A percentile compares a stretch with the other conserved stretches of the same genome.
These are phyloP conservation scores for Physaria fendleri DNA, from an alignment of 345 rosid species.

Conservation along the genomic window DNA sequence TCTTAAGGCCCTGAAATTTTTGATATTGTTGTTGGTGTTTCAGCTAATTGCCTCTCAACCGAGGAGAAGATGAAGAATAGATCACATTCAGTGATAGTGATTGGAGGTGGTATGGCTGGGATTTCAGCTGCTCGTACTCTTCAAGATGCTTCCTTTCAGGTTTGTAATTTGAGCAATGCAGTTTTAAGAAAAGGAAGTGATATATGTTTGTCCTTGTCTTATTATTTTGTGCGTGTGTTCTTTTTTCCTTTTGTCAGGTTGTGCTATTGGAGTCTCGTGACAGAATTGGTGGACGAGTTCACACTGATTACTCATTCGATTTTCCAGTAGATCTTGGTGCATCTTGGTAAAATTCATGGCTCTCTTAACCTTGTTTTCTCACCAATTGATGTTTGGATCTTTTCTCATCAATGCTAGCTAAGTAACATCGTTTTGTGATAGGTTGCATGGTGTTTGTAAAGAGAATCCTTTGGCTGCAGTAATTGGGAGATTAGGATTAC, in stretches of 20 bases:
- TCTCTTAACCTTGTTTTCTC: neutral
- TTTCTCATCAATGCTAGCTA: neutral
- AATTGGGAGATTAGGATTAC: slow-evolving; percentile 82
- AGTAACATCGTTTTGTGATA: slow-evolving; percentile 25
- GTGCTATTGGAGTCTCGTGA: slow-evolving; percentile 77
- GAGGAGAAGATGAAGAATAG: slow-evolving; percentile 41
- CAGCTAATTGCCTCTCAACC: slow-evolving; percentile 37
- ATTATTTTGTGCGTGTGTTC: neutral
- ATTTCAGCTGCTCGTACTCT: slow-evolving; percentile 89
- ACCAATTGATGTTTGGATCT: neutral
- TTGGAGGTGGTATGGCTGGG: slow-evolving; percentile 91
- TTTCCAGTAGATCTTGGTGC: slow-evolving; percentile 97
- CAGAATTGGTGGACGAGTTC: slow-evolving; percentile 81
- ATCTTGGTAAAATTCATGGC: slow-evolving; percentile 49
- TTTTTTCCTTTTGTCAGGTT: slow-evolving; percentile 43
- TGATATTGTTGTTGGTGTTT: slow-evolving; percentile 9
- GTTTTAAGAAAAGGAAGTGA: neutral
- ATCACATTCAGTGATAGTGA: slow-evolving; percentile 75
- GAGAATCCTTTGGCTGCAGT: slow-evolving; percentile 94
- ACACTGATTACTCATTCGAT: slow-evolving; percentile 80
- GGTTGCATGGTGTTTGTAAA: slow-evolving; percentile 96
- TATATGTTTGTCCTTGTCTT: neutral
- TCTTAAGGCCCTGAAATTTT: neutral
- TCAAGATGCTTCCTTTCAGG: slow-evolving; percentile 85
- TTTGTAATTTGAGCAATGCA: slow-evolving; percentile 11